Evolutionary conservation across 257 asterid species (phyloP).

Genomic region (Cruciata laevipes): DNA sequence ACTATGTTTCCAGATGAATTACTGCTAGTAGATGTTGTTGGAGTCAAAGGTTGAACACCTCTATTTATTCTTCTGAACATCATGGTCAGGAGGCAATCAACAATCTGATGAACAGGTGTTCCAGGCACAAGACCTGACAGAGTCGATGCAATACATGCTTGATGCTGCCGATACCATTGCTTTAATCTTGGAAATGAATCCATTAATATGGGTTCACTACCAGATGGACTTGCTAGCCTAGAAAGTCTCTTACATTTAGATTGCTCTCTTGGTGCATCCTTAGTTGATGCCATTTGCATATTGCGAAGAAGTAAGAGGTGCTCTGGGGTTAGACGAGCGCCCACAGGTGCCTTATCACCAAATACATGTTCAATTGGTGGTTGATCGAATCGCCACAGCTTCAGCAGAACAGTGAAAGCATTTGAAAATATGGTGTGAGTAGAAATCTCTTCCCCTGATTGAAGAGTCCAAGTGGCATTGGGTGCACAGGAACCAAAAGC

Average conservation of each 20-base stretch:
- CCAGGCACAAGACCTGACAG: conserved; percentile 90
- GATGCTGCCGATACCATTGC: conserved; percentile 87
- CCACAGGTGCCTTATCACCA: conserved; percentile 69
- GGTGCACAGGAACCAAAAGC: conserved; percentile 88
- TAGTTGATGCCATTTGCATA: conserved; percentile 51
- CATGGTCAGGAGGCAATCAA: conserved; percentile 75
- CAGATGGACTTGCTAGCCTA: conserved; percentile 46
- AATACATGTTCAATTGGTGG: conserved; percentile 69
- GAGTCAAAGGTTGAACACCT: conserved; percentile 51
- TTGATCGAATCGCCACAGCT: conserved; percentile 90
- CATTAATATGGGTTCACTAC: conserved; percentile 56
- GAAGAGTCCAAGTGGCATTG: conserved; percentile 64
- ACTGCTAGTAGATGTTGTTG: conserved; percentile 76
- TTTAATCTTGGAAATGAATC: conserved; percentile 88
- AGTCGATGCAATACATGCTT: conserved; percentile 76
- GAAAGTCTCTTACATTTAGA: conserved; percentile 42
- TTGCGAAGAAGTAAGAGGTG: conserved; percentile 73
- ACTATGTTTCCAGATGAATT: conserved; percentile 60
- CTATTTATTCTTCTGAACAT: conserved; percentile 71
- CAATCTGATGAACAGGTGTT: conserved; percentile 80
- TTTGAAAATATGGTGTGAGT: conserved; percentile 83
- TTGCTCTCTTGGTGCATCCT: conserved; percentile 37
- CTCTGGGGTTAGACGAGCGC: conserved; percentile 74
- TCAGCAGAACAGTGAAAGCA: conserved; percentile 84
- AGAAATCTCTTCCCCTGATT: conserved; percentile 69